A percentile compares a stretch with the other conserved stretches of the same genome.
Evolutionary conservation across 495 filamentous ascomycete genomes (phyloP).

Genomic region (Lepraria neglecta): DNA sequence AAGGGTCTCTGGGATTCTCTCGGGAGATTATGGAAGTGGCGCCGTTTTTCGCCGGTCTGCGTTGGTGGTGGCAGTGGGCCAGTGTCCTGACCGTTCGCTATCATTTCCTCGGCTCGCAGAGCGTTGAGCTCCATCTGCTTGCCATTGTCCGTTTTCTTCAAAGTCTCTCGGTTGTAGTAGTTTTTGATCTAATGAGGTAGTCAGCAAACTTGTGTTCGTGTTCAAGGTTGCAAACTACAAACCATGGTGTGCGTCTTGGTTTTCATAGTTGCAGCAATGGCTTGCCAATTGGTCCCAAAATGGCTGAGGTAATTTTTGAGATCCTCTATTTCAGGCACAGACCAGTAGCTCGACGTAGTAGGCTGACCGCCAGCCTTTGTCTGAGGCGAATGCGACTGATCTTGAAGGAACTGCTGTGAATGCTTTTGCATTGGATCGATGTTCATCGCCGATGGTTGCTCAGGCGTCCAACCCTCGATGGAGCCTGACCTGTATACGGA

Average conservation of each 20-base stretch:
- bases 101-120: constrained; percentile 63
- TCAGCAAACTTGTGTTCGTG: constrained; percentile 13
- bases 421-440: constrained; percentile 21
- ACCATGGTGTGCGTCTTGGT: constrained; percentile 95
- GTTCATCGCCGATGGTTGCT: constrained; percentile 38
- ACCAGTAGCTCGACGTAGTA: constrained; percentile 91
- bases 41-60: constrained; percentile 51
- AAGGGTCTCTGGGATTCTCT: constrained; percentile 53
- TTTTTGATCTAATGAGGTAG: constrained; percentile 70
- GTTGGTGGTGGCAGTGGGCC: constrained; percentile 58
- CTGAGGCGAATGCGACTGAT: constrained; percentile 30
- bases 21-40: constrained; percentile 48
- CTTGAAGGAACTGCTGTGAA: constrained; percentile 33
- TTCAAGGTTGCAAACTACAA: constrained; percentile 29
- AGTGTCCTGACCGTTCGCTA: constrained; percentile 59
- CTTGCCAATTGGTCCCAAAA: constrained; percentile 82
- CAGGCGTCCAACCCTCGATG: constrained; percentile 18
- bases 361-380: constrained; percentile 33
- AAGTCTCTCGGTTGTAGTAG: constrained; percentile 69
- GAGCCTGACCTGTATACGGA: constrained; percentile 10
- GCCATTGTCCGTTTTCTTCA: constrained; percentile 53
- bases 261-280: constrained; percentile 79
- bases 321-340: constrained; percentile 79
- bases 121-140: constrained; percentile 62
- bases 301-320: constrained; percentile 70